Evolutionary conservation across 2,329 filamentous ascomycete genomes (phyloP), one percentile per base, ranked within the genome.

Genomic region (Nothomitra cinnamomea): DNA sequence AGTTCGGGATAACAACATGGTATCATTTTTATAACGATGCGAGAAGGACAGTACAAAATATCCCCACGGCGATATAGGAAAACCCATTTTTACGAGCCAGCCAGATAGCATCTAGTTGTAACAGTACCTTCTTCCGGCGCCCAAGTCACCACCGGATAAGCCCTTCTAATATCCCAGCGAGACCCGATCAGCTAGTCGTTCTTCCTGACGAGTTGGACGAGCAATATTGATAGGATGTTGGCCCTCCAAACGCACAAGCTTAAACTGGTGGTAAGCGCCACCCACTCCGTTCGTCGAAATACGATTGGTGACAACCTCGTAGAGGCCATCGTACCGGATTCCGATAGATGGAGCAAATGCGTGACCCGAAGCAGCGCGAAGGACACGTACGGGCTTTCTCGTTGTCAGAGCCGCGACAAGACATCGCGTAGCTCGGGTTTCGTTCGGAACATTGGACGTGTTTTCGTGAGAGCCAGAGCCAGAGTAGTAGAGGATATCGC

Each of bases 301-400:
- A 10, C 1, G 8, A 10, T 21, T 42, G 2, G 12, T 12, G 5
- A 48, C 51, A 12, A 53, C 51, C 12, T 1, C 24, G n/a, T 53
- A 53, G 1, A 53, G 51, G 8, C 51, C 51, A 45, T 53, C 51
- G 24, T 53, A 53, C 8, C 51, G 38, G 12, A 53, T 41, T 25
- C 51, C 51, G 1, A 32, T 36, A 6, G 38, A 8, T 6, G 51
- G 51, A 6, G 51, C 35, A 4, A 21, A 12, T 2, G 21, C 2
- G 13, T 1, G 10, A 5, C 51, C 40, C 3, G 19, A 22, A 22
- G 38, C 22, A 12, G 36, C 17, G n/a, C 51, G 51, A 43, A 53
- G 35, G 3, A 53, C 51, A 32, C 51, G 51, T 4, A 53, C 51
- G 2, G 38, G 51, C 13, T 15, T 22, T 6, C 38, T 13, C 3